Percentiles rank a stretch among this genome's conserved stretches.
phyloP scores from a whole-genome alignment of 1,284 basidiomycete species.

The Cryptococcus sp. region DNA sequence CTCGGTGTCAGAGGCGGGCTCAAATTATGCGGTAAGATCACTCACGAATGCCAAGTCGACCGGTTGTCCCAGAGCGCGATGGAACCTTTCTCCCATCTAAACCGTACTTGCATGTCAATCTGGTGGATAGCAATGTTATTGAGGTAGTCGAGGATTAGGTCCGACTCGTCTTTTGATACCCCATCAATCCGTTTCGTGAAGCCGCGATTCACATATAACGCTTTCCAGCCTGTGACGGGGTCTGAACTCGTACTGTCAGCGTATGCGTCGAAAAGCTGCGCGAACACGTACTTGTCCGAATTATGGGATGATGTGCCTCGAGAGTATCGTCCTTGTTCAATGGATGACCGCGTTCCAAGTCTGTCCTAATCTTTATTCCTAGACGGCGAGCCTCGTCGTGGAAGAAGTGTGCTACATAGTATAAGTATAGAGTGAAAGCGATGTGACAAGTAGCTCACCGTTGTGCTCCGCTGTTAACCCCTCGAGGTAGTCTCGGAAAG shows the following conservation, averaged over 20 bases:
- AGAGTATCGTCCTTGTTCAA: conserved; percentile 62
- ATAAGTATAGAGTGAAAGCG: too few species aligned
- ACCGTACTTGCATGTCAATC: conserved; percentile 63
- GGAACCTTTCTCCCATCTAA: conserved; percentile 48
- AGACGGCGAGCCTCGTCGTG: conserved; percentile 50
- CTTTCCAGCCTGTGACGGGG: conserved; percentile 65
- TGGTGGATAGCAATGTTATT: conserved; percentile 47
- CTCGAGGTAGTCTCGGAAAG: conserved; percentile 62
- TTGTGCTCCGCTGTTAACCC: conserved; percentile 61
- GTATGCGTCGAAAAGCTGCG: not conserved
- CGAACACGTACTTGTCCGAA: conserved; percentile 54
- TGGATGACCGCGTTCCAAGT: conserved; percentile 58
- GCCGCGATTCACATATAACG: conserved; percentile 63
- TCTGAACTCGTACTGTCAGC: conserved; percentile 6
- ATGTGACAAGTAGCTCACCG: too few species aligned
- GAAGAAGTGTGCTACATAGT: conserved; percentile 59
- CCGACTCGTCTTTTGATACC: conserved; percentile 63
- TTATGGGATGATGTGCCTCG: conserved; percentile 59
- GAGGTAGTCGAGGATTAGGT: conserved; percentile 48
- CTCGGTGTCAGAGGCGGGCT: conserved; percentile 18
- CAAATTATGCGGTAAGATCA: conserved; percentile 8
- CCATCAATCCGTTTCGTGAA: conserved; percentile 66
- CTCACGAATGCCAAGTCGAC: conserved; percentile 58
- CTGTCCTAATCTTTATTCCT: conserved; percentile 33
- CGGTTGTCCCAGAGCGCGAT: conserved; percentile 59